Evolutionary conservation across 164 flowering plant genomes (phyloP), one percentile per base, ranked within the genome.

Genomic region (Piper betle): DNA sequence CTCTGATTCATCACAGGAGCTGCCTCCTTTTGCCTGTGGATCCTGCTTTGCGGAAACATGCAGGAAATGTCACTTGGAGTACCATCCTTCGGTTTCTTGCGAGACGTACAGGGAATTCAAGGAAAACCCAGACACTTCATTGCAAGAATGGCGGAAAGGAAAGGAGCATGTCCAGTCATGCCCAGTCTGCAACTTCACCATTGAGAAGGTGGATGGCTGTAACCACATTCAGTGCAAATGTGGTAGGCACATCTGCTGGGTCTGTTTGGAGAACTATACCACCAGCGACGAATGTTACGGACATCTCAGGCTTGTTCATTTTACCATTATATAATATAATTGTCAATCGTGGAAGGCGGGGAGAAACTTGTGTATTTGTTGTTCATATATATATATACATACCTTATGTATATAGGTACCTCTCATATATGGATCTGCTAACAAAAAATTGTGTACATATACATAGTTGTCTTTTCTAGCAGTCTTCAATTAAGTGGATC

Each of bases 151-250:
- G 99, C 59, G 82, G 57, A 72, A 61, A 55, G 96, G 90, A 18
- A 91, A 80, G 71, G 95, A 89, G 7, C 61, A 82, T 52, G 96
- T 94, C 37, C 85, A 88, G 85, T 55, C 13, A 62, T 94, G 99
- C 72, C 91, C 94, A 0, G 66, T 58, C 3, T 91, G 99, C 62
- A 75, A 82, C 0, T 73, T 62, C 39, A 84, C 79, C 8, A 88
- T 94, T 43, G 99, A 94, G 84, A 94, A 94, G 77, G 64, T 70
- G 4, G 99, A 94, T 0, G 99, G 99, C 25, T 94, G 99, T 79
- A 84, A 94, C 71, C 99, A 94, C 60, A 63, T 94, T 0, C 86
- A 79, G 71, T 94, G 99, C 67, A 73, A 62, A 72, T 94, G 99
- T 63, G 96, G 90, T 42, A 78, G 37, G 42, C 99, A 94, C 68